These are phyloP conservation scores for Orbilia javanica DNA, from an alignment of 2,329 filamentous ascomycete species.

Conservation along the genomic window DNA sequence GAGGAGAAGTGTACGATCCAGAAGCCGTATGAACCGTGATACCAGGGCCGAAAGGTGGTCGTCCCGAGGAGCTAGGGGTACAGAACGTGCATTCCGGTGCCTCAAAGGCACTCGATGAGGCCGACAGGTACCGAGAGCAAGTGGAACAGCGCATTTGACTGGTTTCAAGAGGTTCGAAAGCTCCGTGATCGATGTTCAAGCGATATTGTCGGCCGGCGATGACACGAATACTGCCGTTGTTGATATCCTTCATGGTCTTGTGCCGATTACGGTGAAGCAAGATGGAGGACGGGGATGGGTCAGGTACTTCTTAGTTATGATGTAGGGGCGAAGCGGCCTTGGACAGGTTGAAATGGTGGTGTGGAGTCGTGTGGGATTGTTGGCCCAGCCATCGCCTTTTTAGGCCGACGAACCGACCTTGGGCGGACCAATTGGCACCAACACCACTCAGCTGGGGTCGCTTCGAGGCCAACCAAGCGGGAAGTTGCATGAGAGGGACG, in stretches of 20 bases:
- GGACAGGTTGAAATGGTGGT: slow-evolving; percentile 9
- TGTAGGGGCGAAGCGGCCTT: slow-evolving; percentile 1
- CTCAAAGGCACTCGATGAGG: slow-evolving; percentile 28
- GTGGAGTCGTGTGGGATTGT: background rate
- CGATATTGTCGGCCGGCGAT: slow-evolving; percentile 34
- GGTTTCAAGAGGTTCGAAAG: slow-evolving; percentile 21
- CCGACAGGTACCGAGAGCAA: slow-evolving; percentile 54
- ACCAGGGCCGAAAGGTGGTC: slow-evolving; percentile 27
- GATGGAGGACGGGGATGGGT: slow-evolving; percentile 3
- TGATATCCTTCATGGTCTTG: slow-evolving; percentile 42
- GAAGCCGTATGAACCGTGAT: slow-evolving; percentile 37
- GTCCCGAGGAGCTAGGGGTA: slow-evolving; percentile 35
- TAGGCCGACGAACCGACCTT: slow-evolving; percentile 21
- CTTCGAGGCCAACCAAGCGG: slow-evolving; percentile 19
- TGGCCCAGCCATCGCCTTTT: slow-evolving; percentile 56
- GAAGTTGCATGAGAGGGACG: slow-evolving; percentile 7
- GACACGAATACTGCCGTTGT: slow-evolving; percentile 37
- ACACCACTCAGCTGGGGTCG: background rate
- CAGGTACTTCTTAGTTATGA: too few species aligned
- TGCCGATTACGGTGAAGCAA: background rate
- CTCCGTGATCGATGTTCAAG: slow-evolving; percentile 26
- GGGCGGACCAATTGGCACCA: slow-evolving; percentile 16
- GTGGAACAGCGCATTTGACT: slow-evolving; percentile 47
- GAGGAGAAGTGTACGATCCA: background rate
- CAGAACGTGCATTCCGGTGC: slow-evolving; percentile 44